These are phyloP conservation scores for Diaporthe sp. DNA, from an alignment of 2,329 filamentous ascomycete species.

Conservation along the genomic window DNA sequence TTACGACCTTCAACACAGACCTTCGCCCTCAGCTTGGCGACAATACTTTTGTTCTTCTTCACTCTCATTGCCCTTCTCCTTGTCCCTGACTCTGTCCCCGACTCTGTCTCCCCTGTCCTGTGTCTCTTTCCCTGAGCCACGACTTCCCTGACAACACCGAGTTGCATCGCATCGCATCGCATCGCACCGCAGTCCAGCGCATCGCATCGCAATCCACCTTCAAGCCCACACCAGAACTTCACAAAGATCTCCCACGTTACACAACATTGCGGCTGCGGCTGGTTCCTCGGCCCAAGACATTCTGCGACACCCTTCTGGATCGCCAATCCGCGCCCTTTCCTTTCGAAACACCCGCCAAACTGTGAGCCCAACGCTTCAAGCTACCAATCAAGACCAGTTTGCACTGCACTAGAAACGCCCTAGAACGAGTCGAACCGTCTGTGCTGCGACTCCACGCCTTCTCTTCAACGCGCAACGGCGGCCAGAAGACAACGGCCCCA, in stretches of 20 bases:
- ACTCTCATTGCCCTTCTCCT: background rate
- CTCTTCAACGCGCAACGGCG: background rate
- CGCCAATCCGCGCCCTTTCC: constrained; percentile 4
- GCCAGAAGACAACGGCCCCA: background rate
- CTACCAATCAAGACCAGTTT: background rate
- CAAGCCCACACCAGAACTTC: background rate
- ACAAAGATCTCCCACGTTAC: background rate
- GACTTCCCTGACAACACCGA: background rate
- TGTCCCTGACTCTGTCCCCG: background rate
- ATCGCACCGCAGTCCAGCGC: background rate
- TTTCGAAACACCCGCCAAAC: constrained; percentile 20
- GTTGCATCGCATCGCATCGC: background rate
- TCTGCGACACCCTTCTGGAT: constrained; percentile 18
- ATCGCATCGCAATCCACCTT: background rate
- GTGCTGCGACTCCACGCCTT: background rate
- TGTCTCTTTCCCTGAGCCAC: background rate
- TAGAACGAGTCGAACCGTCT: constrained; percentile 18
- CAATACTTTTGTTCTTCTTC: constrained; percentile 18
- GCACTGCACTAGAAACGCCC: constrained; percentile 23
- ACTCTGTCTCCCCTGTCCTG: background rate
- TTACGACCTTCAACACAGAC: constrained; percentile 31
- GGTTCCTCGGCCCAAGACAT: constrained; percentile 14
- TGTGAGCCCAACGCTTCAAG: constrained; percentile 6
- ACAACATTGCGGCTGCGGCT: constrained; percentile 13
- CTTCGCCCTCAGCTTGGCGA: constrained; percentile 27